A percentile compares a stretch with the other conserved stretches of the same genome.
phyloP scores from a whole-genome alignment of 495 filamentous ascomycete species.

The Rhypophila decipiens region DNA sequence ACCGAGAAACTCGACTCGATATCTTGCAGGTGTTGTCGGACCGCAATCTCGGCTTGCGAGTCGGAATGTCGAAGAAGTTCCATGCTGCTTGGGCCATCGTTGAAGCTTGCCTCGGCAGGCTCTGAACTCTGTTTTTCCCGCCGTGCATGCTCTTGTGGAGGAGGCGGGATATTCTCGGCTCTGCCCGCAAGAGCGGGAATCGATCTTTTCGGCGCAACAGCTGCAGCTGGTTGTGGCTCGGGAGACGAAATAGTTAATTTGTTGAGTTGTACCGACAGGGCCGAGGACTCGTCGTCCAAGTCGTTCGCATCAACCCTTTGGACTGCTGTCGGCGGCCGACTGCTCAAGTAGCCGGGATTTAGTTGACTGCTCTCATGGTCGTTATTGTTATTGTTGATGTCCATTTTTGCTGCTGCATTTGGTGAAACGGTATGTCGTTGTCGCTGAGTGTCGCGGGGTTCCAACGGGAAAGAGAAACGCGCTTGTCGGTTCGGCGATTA shows the following conservation, averaged over 20 bases:
- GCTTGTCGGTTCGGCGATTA: too few relatives aligned
- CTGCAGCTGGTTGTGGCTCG: slow-evolving; percentile 2
- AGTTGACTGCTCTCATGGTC: neutral
- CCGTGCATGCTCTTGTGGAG: slow-evolving; percentile 12
- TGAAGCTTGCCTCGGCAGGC: slow-evolving; percentile 33
- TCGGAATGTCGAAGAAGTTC: slow-evolving; percentile 31
- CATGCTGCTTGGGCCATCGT: slow-evolving; percentile 36
- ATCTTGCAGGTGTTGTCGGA: slow-evolving; percentile 62
- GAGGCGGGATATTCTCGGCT: slow-evolving; percentile 23
- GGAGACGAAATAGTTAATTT: too few relatives aligned
- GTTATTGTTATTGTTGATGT: neutral
- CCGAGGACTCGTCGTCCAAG: neutral
- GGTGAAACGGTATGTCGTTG: too few relatives aligned
- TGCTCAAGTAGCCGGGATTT: neutral
- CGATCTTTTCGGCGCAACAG: slow-evolving; percentile 1
- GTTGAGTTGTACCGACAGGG: neutral
- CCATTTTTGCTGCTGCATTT: slow-evolving; percentile 3
- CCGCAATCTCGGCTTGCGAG: slow-evolving; percentile 39
- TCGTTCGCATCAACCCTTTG: neutral
- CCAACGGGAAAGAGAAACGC: too few relatives aligned
- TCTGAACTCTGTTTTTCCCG: too few relatives aligned
- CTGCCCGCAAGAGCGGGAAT: neutral
- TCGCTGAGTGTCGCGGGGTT: slow-evolving; percentile 1
- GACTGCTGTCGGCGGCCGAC: too few relatives aligned
- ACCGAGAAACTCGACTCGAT: slow-evolving; percentile 81